Evolutionary conservation across 768 basidiomycete genomes (phyloP).

Genomic region (Lactifluus volemus): DNA sequence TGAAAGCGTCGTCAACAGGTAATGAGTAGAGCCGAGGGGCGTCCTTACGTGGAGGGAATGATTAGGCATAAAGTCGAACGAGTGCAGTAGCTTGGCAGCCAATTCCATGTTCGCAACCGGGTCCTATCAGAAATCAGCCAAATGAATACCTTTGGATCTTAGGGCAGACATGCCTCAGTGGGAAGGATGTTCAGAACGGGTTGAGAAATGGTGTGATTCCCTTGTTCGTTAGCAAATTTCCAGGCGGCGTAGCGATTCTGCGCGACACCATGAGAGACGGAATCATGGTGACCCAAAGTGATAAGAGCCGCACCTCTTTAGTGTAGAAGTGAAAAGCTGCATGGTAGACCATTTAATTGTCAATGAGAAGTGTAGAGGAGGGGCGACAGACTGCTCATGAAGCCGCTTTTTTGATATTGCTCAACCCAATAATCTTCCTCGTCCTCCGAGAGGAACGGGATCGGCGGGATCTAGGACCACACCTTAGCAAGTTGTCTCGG

Average conservation of each 20-base stretch:
- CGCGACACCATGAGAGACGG: background rate
- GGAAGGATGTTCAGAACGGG: slow-evolving; percentile 36
- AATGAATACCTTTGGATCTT: background rate
- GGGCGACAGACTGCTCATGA: slow-evolving; percentile 45
- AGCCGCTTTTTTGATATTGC: slow-evolving; percentile 49
- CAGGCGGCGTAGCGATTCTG: slow-evolving; percentile 35
- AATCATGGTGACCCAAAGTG: background rate
- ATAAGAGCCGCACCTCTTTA: slow-evolving; percentile 32
- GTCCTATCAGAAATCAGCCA: slow-evolving; percentile 25
- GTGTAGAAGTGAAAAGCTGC: slow-evolving; percentile 63
- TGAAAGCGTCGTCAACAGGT: background rate
- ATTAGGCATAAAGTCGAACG: slow-evolving; percentile 28
- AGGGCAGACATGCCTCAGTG: slow-evolving; percentile 26
- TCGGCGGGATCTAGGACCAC: slow-evolving; percentile 42
- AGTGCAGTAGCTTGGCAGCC: slow-evolving; percentile 25
- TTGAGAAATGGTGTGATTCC: slow-evolving; percentile 35
- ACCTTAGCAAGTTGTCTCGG: background rate
- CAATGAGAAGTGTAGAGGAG: slow-evolving; percentile 1
- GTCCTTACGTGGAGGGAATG: slow-evolving; percentile 28
- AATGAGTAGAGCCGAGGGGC: background rate
- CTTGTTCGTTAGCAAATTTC: slow-evolving; percentile 32
- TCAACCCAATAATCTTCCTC: slow-evolving; percentile 69
- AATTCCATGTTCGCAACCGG: slow-evolving; percentile 38
- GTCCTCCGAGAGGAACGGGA: slow-evolving; percentile 48
- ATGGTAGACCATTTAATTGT: background rate